Percentiles rank a stretch among this genome's conserved stretches.
phyloP scores from a whole-genome alignment of 1,284 basidiomycete genomes.

The Puccinia hordei region DNA sequence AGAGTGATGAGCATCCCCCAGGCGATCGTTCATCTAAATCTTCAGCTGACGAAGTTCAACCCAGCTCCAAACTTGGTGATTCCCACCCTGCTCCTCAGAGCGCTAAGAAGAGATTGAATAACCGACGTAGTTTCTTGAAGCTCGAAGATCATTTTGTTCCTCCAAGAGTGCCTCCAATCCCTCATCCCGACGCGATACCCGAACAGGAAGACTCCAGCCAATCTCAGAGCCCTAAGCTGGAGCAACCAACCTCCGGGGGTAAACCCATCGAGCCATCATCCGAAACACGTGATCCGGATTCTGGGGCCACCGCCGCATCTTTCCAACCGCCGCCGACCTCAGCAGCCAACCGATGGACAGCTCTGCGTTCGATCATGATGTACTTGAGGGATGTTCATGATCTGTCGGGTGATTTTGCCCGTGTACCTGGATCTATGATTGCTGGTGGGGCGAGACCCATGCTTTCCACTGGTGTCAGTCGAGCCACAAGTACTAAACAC shows the following conservation, averaged over 20 bases:
- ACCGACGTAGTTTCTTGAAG: constrained; percentile 40
- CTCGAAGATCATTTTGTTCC: constrained; percentile 30
- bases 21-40: constrained; percentile 7
- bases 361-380: constrained; percentile 46
- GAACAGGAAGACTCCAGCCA: constrained; percentile 1
- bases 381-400: constrained; percentile 49
- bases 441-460: constrained; percentile 1
- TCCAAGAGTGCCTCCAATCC: not conserved
- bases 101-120: constrained; percentile 10
- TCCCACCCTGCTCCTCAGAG: not conserved
- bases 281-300: not conserved
- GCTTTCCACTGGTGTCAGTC: constrained; percentile 6
- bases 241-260: not conserved
- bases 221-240: not conserved
- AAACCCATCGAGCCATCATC: not conserved
- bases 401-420: constrained; percentile 37
- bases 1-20: constrained; percentile 13
- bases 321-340: constrained; percentile 4
- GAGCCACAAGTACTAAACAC: constrained; percentile 31
- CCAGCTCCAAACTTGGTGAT: not conserved
- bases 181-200: not conserved
- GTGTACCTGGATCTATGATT: not conserved
- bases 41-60: not conserved
- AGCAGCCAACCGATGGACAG: not conserved
- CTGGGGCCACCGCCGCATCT: not conserved